phyloP scores from a whole-genome alignment of 2,329 filamentous ascomycete genomes.

The Pezicula neosporulosa region DNA sequence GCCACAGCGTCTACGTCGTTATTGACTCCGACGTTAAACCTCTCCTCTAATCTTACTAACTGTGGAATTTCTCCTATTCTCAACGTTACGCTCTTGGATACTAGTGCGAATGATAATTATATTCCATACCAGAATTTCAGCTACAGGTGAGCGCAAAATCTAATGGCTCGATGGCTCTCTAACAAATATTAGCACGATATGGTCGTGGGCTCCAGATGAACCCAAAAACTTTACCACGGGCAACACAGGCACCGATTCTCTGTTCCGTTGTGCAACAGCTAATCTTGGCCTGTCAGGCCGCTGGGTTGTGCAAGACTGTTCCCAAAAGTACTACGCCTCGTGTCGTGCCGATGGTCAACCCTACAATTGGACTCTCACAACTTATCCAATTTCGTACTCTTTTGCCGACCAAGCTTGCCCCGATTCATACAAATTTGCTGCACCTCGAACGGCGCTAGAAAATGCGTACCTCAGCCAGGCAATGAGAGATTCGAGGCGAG shows the following conservation, averaged over 20 bases:
- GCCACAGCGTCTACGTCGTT: conserved; percentile 23
- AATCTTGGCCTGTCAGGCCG: conserved; percentile 45
- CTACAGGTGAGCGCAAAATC: conserved; percentile 25
- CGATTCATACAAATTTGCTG: conserved; percentile 44
- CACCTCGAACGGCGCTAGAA: conserved; percentile 60
- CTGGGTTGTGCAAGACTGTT: conserved; percentile 57
- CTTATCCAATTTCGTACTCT: conserved; percentile 36
- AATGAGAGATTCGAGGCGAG: conserved; percentile 18
- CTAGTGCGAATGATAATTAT: conserved; percentile 44
- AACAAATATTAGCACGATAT: conserved; percentile 35
- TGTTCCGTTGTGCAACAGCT: conserved; percentile 50
- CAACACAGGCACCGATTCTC: conserved; percentile 22
- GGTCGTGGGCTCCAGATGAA: conserved; percentile 57
- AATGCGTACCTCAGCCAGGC: conserved; percentile 49
- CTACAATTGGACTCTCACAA: conserved; percentile 54
- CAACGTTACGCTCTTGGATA: conserved; percentile 49
- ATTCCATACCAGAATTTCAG: conserved; percentile 47
- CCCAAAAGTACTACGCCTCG: conserved; percentile 44
- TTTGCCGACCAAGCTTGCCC: conserved; percentile 45
- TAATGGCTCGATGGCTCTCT: neutral
- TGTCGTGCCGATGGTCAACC: conserved; percentile 52
- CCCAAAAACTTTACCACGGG: conserved; percentile 43
- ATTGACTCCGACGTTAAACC: conserved; percentile 28
- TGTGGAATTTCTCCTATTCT: conserved; percentile 61
- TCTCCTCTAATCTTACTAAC: conserved; percentile 37